Percentiles rank a stretch among this genome's conserved stretches.
These are phyloP conservation scores for Auxenochlorella pyrenoidosa DNA, from an alignment of 139 green algal genomes.

Conservation along the genomic window DNA sequence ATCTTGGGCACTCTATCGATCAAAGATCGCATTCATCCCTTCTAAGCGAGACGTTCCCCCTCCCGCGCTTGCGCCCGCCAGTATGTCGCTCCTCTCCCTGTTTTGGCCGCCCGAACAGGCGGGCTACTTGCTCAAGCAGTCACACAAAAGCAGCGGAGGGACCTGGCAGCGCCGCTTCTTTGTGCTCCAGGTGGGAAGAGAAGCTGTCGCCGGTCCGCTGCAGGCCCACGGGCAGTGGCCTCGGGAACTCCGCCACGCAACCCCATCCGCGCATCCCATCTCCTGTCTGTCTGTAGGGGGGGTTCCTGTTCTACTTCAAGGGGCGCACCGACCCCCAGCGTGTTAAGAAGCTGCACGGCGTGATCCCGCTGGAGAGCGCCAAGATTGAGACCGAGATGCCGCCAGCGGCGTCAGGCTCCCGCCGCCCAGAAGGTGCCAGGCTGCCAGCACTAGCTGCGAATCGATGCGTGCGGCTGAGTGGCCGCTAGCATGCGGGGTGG, in stretches of 20 bases:
- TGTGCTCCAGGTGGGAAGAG: conserved; percentile 24
- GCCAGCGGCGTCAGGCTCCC: background rate
- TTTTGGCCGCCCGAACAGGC: conserved; percentile 18
- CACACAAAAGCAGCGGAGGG: background rate
- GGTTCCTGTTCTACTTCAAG: conserved; percentile 42
- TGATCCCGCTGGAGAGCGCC: conserved; percentile 28
- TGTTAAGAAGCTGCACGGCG: background rate
- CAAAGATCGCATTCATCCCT: background rate
- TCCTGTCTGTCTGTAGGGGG: background rate
- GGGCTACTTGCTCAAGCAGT: conserved; percentile 17
- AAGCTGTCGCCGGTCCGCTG: background rate
- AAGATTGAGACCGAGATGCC: conserved; percentile 37
- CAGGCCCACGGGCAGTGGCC: no score
- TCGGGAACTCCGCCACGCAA: background rate
- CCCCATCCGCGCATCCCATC: background rate
- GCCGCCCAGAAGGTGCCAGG: background rate
- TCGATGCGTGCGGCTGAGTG: no score
- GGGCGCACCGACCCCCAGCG: background rate
- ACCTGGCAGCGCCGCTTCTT: conserved; percentile 25
- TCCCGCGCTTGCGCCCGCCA: background rate
- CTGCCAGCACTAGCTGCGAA: no score
- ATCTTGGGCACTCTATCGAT: no score
- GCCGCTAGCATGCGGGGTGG: no score
- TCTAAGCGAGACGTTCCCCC: no score
- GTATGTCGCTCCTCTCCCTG: background rate